Conservation (phyloP, 495 filamentous ascomycete species). For the Aspergillus saccharolyticus region DNA sequence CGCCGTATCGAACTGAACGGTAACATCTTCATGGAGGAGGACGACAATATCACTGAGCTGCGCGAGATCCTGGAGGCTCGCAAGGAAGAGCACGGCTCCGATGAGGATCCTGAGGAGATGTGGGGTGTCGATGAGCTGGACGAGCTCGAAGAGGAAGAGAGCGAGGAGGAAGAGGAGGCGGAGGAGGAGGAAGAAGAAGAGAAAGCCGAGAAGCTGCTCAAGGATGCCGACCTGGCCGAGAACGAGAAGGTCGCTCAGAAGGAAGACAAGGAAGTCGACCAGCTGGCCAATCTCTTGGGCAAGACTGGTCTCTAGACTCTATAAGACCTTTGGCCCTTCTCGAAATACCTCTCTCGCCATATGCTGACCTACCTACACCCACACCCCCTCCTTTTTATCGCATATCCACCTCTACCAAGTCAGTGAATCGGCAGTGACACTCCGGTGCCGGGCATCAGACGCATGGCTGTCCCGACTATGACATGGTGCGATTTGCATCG, state of each 20-base stretch:
- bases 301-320: constrained; percentile 47
- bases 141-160: constrained; percentile 72
- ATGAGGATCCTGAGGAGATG: constrained; percentile 50
- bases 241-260: constrained; percentile 65
- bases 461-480: neutral
- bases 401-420: neutral
- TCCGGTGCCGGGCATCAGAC: neutral
- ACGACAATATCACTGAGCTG: constrained; percentile 53
- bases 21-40: constrained; percentile 89
- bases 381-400: neutral
- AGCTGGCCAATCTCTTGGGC: constrained; percentile 65
- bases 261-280: constrained; percentile 76
- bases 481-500: neutral
- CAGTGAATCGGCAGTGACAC: neutral
- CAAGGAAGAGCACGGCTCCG: constrained; percentile 52
- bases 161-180: constrained; percentile 63
- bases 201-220: constrained; percentile 51
- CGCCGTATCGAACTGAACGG: constrained; percentile 90
- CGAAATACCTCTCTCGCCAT: neutral
- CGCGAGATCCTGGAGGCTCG: constrained; percentile 47
- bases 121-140: constrained; percentile 85
- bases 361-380: neutral
- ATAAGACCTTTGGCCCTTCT: neutral
- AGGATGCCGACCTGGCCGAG: constrained; percentile 69
- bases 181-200: constrained; percentile 62